A percentile compares a stretch with the other conserved stretches of the same genome.
These are phyloP conservation scores for Fusarium hainanense DNA, from an alignment of 2,329 filamentous ascomycete species.

Conservation along the genomic window DNA sequence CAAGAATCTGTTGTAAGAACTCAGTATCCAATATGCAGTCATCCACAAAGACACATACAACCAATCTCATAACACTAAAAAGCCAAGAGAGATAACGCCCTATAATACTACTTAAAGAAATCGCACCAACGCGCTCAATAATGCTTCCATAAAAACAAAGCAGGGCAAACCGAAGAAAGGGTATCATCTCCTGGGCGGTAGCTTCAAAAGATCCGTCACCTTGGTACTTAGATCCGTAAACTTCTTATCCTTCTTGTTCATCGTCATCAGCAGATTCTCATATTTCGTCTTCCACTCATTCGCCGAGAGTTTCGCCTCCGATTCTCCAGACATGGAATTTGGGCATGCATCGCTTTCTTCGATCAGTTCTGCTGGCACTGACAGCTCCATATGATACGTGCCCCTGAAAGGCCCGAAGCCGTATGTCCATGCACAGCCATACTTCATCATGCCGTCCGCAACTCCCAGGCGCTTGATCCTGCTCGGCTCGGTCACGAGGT, in stretches of 20 bases:
- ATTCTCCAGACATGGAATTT: slow-evolving; percentile 30
- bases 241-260: slow-evolving; percentile 68
- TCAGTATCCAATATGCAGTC: not conserved
- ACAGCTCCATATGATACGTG: slow-evolving; percentile 64
- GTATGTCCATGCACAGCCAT: slow-evolving; percentile 66
- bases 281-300: slow-evolving; percentile 65
- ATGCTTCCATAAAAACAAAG: not conserved
- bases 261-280: slow-evolving; percentile 66
- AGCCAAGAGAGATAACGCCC: slow-evolving; percentile 1
- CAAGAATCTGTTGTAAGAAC: not conserved
- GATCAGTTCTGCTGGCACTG: slow-evolving; percentile 58
- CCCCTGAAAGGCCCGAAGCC: slow-evolving; percentile 64
- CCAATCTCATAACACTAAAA: not conserved
- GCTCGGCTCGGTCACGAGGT: slow-evolving; percentile 59
- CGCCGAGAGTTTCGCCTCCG: slow-evolving; percentile 43
- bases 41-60: not conserved
- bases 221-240: slow-evolving; percentile 57
- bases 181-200: slow-evolving; percentile 37
- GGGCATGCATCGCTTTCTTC: slow-evolving; percentile 44
- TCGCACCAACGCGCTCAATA: slow-evolving; percentile 3
- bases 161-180: slow-evolving; percentile 5
- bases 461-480: slow-evolving; percentile 58
- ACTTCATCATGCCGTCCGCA: slow-evolving; percentile 56
- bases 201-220: slow-evolving; percentile 54
- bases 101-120: slow-evolving; percentile 5